Evolutionary conservation across 768 basidiomycete genomes (phyloP).

Genomic region (Royoungia palumana): DNA sequence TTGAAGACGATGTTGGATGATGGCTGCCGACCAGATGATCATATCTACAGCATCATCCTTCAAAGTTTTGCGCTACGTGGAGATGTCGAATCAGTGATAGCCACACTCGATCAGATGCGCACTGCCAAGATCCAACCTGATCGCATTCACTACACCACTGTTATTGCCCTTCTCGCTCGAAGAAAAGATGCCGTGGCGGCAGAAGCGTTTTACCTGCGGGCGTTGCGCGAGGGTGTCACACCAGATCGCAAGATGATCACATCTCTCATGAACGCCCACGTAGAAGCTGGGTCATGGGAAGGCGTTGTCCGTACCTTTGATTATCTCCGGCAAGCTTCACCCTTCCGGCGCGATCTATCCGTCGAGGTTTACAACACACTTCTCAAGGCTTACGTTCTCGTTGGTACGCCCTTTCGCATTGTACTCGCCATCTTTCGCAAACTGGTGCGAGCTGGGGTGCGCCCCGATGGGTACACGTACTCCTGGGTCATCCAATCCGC

Average conservation of each 20-base stretch:
- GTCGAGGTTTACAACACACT: constrained; percentile 74
- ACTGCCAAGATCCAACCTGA: constrained; percentile 44
- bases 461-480: constrained; percentile 64
- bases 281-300: constrained; percentile 75
- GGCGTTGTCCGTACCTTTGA: constrained; percentile 71
- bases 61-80: constrained; percentile 51
- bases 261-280: constrained; percentile 78
- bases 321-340: constrained; percentile 42
- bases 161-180: constrained; percentile 64
- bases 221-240: constrained; percentile 55
- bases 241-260: constrained; percentile 67
- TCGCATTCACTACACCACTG: constrained; percentile 55
- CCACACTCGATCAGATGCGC: constrained; percentile 62
- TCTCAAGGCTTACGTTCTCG: constrained; percentile 77
- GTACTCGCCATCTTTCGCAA: constrained; percentile 61
- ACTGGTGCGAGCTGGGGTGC: constrained; percentile 46
- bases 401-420: constrained; percentile 70
- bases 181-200: constrained; percentile 62
- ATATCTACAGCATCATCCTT: constrained; percentile 61
- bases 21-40: constrained; percentile 50
- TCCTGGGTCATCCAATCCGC: constrained; percentile 77
- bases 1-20: constrained; percentile 47
- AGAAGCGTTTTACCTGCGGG: constrained; percentile 62
- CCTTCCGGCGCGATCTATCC: constrained; percentile 40
- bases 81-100: constrained; percentile 49